phyloP scores from a whole-genome alignment of 176 grass and related monocot species.

The Saccharum officinarum region DNA sequence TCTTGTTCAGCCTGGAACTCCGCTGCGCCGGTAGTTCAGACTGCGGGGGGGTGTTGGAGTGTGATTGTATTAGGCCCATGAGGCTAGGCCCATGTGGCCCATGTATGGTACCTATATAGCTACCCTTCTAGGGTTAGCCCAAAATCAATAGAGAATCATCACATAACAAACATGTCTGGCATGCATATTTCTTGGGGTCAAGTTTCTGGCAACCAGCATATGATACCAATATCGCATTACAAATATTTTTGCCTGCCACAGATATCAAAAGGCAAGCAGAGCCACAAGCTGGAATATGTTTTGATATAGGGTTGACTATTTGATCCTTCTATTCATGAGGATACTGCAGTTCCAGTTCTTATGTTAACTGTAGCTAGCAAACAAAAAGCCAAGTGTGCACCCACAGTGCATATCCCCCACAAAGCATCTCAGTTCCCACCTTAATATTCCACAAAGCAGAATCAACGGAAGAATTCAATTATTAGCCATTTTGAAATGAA shows the following conservation, averaged over 20 bases:
- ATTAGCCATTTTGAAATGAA: constrained; percentile 12
- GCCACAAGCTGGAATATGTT: constrained; percentile 4
- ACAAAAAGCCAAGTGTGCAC: neutral
- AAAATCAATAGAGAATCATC: too few relatives aligned
- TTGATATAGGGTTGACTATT: neutral
- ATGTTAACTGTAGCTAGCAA: constrained; percentile 23
- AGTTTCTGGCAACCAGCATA: neutral
- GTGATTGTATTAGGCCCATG: too few relatives aligned
- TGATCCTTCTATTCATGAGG: neutral
- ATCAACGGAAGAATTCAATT: constrained; percentile 6
- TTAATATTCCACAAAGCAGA: constrained; percentile 20
- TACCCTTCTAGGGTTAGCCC: too few relatives aligned
- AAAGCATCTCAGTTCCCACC: constrained; percentile 6
- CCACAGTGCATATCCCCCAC: neutral
- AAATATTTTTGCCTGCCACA: neutral
- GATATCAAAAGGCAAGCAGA: constrained; percentile 20
- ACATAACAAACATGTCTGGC: too few relatives aligned
- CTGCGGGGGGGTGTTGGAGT: too few relatives aligned
- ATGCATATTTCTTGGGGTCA: neutral
- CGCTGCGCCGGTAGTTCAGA: too few relatives aligned
- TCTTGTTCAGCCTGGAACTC: too few relatives aligned
- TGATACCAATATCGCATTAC: neutral
- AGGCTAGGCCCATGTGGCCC: too few relatives aligned
- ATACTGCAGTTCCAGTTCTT: neutral
- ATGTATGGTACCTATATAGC: too few relatives aligned